Base-by-base conservation (phyloP, 257 asterid species). In the Coffea eugenioides region DNA sequence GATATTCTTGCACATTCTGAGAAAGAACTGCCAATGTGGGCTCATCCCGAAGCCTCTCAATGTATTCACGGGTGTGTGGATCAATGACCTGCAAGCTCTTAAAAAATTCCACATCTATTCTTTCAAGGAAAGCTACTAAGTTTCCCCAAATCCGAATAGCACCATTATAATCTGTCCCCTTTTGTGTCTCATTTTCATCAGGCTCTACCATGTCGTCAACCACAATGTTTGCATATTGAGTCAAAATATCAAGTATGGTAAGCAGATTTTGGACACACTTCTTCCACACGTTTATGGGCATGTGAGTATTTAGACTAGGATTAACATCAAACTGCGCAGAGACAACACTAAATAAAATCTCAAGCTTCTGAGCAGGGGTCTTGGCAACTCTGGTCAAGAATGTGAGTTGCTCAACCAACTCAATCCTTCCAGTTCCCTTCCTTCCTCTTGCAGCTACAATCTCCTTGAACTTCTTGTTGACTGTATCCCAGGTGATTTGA, bases 281-380 rank as follows among this genome's bases (percentile, higher is more conserved):
- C 85, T 95, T 95, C 99, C 99, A 95, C 10, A 95, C 98, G 80
- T 89, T 89, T 66, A 94, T 92, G 14, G 99, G 99, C 99, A 95
- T 95, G 88, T 95, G 98, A 0, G 98, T 94, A 69, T 90, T 93
- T 79, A 95, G 87, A 81, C 97, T 85, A 16, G 91, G 90, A 75
- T 94, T 93, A 49, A 95, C 97, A 82, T 95, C 99, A 80, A 95
- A 95, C 82, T 92, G 99, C 0, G 96, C 97, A 49, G 99, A 95
- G 43, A 95, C 87, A 77, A 94, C 97, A 72, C 97, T 88, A 89
- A 94, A 94, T 46, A 94, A 91, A 52, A 95, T 94, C 90, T 95
- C 98, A 64, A 95, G 97, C 91, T 92, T 92, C 88, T 94, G 99
- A 2, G 99, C 97, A 45, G 99, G 99, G 34, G 99, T 95, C 88